phyloP scores from a whole-genome alignment of 768 basidiomycete species.

The Phanerochaete sordida region DNA sequence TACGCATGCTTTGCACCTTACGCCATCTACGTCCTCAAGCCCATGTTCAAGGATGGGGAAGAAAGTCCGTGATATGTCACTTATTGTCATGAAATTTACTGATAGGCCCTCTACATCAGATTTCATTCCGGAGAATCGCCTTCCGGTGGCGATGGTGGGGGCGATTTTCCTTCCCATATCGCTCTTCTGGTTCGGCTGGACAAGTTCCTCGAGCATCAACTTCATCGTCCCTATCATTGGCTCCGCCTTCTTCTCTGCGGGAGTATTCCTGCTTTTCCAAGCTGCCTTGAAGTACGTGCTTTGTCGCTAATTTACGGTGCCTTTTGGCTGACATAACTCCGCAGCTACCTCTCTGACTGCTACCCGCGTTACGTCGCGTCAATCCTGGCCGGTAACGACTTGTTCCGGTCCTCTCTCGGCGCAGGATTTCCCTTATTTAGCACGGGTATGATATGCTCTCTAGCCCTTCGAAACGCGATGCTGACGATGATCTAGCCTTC shows the following conservation, averaged over 20 bases:
- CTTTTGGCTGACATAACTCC: background rate
- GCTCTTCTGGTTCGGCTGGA: conserved; percentile 34
- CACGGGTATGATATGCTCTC: conserved; percentile 5
- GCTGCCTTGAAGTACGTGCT: conserved; percentile 21
- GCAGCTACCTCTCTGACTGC: conserved; percentile 29
- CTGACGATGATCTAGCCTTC: conserved; percentile 5
- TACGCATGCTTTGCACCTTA: conserved; percentile 9
- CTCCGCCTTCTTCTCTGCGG: conserved; percentile 29
- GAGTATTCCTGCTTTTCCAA: conserved; percentile 30
- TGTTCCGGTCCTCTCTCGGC: conserved; percentile 28
- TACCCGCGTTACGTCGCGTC: conserved; percentile 31
- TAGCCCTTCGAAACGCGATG: background rate
- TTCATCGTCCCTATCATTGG: conserved; percentile 35
- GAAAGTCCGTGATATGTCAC: conserved; percentile 15
- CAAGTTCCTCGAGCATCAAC: conserved; percentile 24
- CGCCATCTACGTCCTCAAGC: conserved; percentile 6
- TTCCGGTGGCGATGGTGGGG: conserved; percentile 33
- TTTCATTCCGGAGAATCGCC: conserved; percentile 28
- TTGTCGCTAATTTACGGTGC: background rate
- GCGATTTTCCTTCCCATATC: conserved; percentile 29
- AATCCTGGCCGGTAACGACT: conserved; percentile 31
- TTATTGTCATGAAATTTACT: background rate
- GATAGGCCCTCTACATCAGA: background rate
- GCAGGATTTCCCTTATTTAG: conserved; percentile 13
- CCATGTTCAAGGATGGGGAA: conserved; percentile 6